Conservation (phyloP, 2,329 filamentous ascomycete genomes). For the Cladophialophora carrionii region DNA sequence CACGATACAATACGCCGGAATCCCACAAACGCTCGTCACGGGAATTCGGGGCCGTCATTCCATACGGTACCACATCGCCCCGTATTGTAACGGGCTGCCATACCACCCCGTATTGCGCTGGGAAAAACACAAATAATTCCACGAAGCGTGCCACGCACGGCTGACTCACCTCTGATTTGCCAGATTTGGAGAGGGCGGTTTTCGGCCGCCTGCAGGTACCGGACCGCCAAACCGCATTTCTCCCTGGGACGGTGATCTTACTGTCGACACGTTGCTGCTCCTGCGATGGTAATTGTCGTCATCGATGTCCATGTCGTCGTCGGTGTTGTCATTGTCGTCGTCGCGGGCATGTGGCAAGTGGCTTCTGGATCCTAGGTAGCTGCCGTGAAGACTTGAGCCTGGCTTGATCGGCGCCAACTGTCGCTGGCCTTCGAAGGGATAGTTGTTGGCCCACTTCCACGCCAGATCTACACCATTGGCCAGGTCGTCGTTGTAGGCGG, state of each 20-base stretch:
- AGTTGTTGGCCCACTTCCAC: constrained; percentile 65
- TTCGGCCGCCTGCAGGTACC: constrained; percentile 68
- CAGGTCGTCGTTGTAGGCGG: constrained; percentile 61
- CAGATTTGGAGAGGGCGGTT: constrained; percentile 32
- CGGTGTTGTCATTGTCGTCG: constrained; percentile 44
- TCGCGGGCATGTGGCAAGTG: constrained; percentile 40
- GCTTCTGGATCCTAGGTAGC: constrained; percentile 43
- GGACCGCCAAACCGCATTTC: constrained; percentile 56
- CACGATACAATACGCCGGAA: constrained; percentile 17
- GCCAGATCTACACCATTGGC: constrained; percentile 62
- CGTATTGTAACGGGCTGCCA: not conserved
- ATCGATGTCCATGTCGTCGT: constrained; percentile 46
- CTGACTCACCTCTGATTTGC: constrained; percentile 38
- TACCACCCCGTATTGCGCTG: not conserved
- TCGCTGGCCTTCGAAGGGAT: constrained; percentile 47
- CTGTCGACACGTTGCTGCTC: constrained; percentile 42
- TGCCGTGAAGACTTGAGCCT: constrained; percentile 56
- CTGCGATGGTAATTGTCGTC: constrained; percentile 44
- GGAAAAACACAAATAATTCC: not conserved
- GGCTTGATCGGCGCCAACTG: constrained; percentile 52
- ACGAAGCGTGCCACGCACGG: constrained; percentile 12
- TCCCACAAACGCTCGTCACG: constrained; percentile 7
- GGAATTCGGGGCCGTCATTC: not conserved
- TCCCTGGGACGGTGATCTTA: constrained; percentile 25
- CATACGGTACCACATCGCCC: constrained; percentile 4